Percentiles rank a stretch among this genome's conserved stretches.
Evolutionary conservation across 169 alveolate species (phyloP).

Genomic region (Theileria orientalis): DNA sequence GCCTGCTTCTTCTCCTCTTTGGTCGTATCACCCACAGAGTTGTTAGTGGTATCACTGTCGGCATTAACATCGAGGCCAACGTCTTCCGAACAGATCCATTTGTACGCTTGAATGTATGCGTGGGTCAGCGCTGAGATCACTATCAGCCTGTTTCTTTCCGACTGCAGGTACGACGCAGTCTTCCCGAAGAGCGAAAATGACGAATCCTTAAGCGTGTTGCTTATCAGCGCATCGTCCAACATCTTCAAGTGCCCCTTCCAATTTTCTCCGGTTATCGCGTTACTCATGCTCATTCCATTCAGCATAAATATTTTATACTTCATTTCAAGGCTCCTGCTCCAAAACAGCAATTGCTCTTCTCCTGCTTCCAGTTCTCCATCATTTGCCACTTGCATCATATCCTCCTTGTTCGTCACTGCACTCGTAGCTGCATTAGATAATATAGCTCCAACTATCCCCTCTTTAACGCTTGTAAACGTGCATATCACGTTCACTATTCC

Average conservation of each 20-base stretch:
- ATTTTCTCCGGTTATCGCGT: background rate
- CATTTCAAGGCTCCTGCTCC: background rate
- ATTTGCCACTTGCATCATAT: background rate
- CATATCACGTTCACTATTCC: slow-evolving; percentile 3
- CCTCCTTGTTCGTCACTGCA: background rate
- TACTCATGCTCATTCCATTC: slow-evolving; percentile 10
- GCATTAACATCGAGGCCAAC: background rate
- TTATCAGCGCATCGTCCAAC: background rate
- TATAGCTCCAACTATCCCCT: background rate
- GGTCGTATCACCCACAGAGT: background rate
- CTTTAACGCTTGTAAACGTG: background rate
- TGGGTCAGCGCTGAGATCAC: slow-evolving; percentile 18
- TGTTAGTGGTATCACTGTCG: background rate
- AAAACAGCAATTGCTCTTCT: background rate
- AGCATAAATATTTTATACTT: background rate
- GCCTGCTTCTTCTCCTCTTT: background rate
- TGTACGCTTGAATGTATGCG: background rate
- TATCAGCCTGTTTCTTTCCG: slow-evolving; percentile 13
- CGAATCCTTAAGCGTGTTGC: slow-evolving; percentile 8
- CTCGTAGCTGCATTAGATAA: background rate
- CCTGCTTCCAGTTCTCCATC: background rate
- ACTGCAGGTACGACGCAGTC: slow-evolving; percentile 8
- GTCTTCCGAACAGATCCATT: background rate
- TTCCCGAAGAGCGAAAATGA: slow-evolving; percentile 32
- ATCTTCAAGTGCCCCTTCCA: background rate